Evolutionary conservation across 2,329 filamentous ascomycete species (phyloP), one percentile per base, ranked within the genome.

Genomic region (Cryphonectria naterciae): DNA sequence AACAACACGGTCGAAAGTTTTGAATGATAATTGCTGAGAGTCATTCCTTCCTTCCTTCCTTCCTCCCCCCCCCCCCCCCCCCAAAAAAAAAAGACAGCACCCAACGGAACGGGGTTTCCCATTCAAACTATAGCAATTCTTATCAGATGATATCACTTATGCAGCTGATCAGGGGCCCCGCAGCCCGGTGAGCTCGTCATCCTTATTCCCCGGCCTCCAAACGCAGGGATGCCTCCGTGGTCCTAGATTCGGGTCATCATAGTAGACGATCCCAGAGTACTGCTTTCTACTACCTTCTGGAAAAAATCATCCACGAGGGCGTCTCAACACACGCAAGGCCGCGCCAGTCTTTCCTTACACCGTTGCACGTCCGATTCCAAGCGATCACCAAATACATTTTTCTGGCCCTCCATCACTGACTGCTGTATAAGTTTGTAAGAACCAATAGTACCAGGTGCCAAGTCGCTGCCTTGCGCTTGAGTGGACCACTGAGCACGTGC

Each of bases 381-480:
- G 54, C 17, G 13, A 19, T 19, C 54, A 19, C 2, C 10, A 32
- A 2, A 15, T 19, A 8, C 54, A 15, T 52, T 63, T 19, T 37
- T 69, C 5, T 49, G 46, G 37, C 15, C 13, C 25, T 3, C n/a
- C 28, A 11, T 52, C 17, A 65, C 22, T 37, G 19, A 58, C 54
- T 19, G 65, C 32, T 25, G 43, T 28, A 28, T 13, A 58, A 39
- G 37, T 60, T 41, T 46, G 43, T 8, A 35, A 46, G 22, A 43
- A 41, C 64, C 61, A 37, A 60, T 41, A 61, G 67, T 63, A 43
- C 60, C 61, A 10, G 28, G 39, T 54, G 66, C 52, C 62, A 69
- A 52, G 58, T 46, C 4, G 54, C 28, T 58, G 54, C 54, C 54
- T 58, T 58, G 54, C 28, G 28, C 25, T n/a, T n/a, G 46, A 28